Percentiles rank a stretch among this genome's conserved stretches.
Evolutionary conservation across 768 basidiomycete genomes (phyloP).

Genomic region (Psilocybe subaeruginosa): DNA sequence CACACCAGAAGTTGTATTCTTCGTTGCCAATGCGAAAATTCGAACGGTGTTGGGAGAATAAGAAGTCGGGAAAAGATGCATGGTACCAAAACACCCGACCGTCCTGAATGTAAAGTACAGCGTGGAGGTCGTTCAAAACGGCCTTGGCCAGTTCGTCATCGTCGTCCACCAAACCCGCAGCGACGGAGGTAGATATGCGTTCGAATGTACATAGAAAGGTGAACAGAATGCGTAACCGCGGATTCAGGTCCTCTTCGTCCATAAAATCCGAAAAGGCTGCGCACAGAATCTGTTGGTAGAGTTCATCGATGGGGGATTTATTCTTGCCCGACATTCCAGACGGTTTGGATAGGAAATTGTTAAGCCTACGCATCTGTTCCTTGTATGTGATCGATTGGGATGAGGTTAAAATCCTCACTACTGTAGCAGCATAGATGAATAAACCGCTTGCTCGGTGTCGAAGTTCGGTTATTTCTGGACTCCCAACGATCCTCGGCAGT

Average conservation of each 20-base stretch:
- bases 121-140: background rate
- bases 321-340: background rate
- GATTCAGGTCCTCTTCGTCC: conserved; percentile 2
- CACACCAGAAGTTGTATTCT: background rate
- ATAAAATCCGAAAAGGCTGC: conserved; percentile 18
- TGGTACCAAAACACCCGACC: conserved; percentile 13
- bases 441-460: conserved; percentile 18
- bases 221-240: conserved; percentile 19
- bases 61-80: conserved; percentile 18
- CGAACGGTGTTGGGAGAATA: conserved; percentile 7
- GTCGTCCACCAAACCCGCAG: conserved; percentile 12
- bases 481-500: background rate
- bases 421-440: conserved; percentile 30
- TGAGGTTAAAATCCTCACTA: conserved; percentile 17
- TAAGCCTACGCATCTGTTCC: conserved; percentile 8
- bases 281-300: conserved; percentile 20
- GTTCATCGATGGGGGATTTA: conserved; percentile 9
- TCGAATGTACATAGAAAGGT: conserved; percentile 26
- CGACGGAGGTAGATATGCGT: conserved; percentile 15
- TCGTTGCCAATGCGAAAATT: background rate
- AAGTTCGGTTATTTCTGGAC: conserved; percentile 12
- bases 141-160: background rate
- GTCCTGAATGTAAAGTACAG: conserved; percentile 12
- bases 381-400: background rate
- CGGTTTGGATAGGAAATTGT: conserved; percentile 2